Evolutionary conservation across 2,329 filamentous ascomycete species (phyloP).

Genomic region (Sporothrix humicola): DNA sequence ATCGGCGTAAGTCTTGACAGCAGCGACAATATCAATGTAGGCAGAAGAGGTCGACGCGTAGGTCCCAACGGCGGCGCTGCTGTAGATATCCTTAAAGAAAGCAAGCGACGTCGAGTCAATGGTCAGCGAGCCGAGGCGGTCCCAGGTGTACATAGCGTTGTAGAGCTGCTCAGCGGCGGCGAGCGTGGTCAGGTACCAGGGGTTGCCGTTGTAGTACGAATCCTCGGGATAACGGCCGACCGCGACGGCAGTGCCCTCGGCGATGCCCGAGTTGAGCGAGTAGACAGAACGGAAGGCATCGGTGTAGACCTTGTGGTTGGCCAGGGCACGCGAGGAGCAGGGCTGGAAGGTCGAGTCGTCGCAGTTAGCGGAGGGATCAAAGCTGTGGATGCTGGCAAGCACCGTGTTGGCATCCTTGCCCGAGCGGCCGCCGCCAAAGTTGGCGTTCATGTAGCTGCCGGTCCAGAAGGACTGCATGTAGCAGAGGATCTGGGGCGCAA

Average conservation of each 20-base stretch:
- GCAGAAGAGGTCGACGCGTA: constrained; percentile 52
- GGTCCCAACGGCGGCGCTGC: constrained; percentile 64
- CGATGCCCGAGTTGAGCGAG: constrained; percentile 68
- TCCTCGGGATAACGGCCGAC: constrained; percentile 75
- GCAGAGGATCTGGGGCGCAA: constrained; percentile 74
- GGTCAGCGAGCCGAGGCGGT: constrained; percentile 64
- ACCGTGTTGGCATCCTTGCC: constrained; percentile 77
- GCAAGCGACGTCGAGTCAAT: constrained; percentile 68
- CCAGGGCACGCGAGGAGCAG: constrained; percentile 70
- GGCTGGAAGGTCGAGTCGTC: constrained; percentile 78
- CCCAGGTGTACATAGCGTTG: constrained; percentile 75
- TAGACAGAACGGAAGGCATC: constrained; percentile 77
- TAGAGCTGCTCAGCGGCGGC: constrained; percentile 83
- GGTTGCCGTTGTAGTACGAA: constrained; percentile 76
- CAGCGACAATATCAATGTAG: constrained; percentile 62
- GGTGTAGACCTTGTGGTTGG: constrained; percentile 76
- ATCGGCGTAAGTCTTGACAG: constrained; percentile 64
- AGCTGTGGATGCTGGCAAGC: constrained; percentile 68
- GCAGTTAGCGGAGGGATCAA: constrained; percentile 70
- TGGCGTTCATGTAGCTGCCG: constrained; percentile 68
- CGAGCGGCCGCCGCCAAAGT: constrained; percentile 60
- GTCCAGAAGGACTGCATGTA: constrained; percentile 78
- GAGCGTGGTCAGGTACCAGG: constrained; percentile 74
- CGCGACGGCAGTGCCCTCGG: constrained; percentile 63
- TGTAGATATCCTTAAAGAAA: constrained; percentile 73